These are phyloP conservation scores for Puccinia coronata DNA, from an alignment of 1,284 basidiomycete species.

Conservation along the genomic window DNA sequence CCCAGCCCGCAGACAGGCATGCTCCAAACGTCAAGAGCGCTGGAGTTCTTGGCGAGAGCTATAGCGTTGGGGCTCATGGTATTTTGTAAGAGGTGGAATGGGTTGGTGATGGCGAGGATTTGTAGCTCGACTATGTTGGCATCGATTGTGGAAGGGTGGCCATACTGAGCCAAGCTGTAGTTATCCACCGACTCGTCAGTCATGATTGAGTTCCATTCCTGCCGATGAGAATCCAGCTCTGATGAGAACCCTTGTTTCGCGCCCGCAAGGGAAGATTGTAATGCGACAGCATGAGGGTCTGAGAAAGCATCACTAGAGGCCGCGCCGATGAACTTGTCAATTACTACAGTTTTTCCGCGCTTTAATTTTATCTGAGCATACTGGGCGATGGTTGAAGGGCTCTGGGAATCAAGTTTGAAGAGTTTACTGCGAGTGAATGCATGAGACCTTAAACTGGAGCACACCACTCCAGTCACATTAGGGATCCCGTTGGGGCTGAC, in stretches of 20 bases:
- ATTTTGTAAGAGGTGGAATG: conserved; percentile 53
- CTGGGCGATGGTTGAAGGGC: conserved; percentile 42
- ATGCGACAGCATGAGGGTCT: conserved; percentile 51
- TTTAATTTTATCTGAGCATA: not conserved
- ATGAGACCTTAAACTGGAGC: conserved; percentile 39
- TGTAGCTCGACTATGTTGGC: conserved; percentile 51
- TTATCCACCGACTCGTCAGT: conserved; percentile 53
- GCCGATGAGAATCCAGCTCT: conserved; percentile 45
- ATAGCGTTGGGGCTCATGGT: conserved; percentile 54
- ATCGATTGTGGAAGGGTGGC: conserved; percentile 30
- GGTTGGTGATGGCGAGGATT: conserved; percentile 54
- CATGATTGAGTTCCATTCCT: conserved; percentile 53
- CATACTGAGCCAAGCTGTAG: not conserved
- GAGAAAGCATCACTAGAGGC: conserved; percentile 55
- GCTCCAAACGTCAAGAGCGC: conserved; percentile 22
- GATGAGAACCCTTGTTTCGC: conserved; percentile 52
- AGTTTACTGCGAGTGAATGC: conserved; percentile 38
- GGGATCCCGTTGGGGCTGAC: conserved; percentile 53
- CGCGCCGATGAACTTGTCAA: conserved; percentile 55
- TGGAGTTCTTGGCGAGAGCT: conserved; percentile 54
- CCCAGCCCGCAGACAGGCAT: conserved; percentile 15
- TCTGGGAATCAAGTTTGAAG: not conserved
- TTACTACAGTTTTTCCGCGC: conserved; percentile 51
- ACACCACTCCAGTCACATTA: conserved; percentile 52
- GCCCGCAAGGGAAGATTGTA: conserved; percentile 50